Conservation (phyloP, 225 moss, liverwort and hornwort species). For the Antitrichia curtipendula region DNA sequence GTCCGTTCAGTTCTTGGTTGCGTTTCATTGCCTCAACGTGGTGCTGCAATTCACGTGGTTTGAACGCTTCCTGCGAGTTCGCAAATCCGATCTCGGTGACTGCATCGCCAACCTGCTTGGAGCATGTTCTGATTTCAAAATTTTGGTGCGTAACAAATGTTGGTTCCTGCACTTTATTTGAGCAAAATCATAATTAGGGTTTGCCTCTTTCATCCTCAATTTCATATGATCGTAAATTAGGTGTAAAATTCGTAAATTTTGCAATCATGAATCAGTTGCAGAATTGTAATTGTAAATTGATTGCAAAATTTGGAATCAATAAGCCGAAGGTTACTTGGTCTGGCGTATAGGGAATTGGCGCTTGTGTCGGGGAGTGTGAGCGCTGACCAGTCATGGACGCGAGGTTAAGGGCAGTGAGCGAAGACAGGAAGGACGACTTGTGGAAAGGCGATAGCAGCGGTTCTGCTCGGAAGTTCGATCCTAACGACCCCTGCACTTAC, state of each 20-base stretch:
- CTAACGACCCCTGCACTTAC: constrained; percentile 50
- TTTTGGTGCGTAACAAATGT: neutral
- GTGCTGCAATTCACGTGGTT: neutral
- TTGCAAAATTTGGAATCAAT: neutral
- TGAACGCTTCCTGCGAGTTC: neutral
- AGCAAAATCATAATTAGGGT: neutral
- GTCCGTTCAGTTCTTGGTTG: neutral
- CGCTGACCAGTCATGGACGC: constrained; percentile 2
- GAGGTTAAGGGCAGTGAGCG: constrained; percentile 1
- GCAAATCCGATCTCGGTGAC: neutral
- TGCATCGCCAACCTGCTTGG: neutral
- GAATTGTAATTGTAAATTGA: neutral
- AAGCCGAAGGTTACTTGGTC: neutral
- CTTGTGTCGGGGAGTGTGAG: neutral
- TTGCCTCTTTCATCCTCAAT: neutral
- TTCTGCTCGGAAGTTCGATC: constrained; percentile 20
- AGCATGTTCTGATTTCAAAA: neutral
- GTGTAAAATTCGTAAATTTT: neutral
- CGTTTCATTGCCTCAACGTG: neutral
- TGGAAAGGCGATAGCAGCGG: constrained; percentile 6
- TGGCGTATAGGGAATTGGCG: neutral
- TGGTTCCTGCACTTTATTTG: neutral
- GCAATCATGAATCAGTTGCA: neutral
- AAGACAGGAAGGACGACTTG: neutral
- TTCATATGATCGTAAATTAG: neutral